phyloP scores from a whole-genome alignment of 1,284 basidiomycete species.

The Trichosporon coremiiforme region DNA sequence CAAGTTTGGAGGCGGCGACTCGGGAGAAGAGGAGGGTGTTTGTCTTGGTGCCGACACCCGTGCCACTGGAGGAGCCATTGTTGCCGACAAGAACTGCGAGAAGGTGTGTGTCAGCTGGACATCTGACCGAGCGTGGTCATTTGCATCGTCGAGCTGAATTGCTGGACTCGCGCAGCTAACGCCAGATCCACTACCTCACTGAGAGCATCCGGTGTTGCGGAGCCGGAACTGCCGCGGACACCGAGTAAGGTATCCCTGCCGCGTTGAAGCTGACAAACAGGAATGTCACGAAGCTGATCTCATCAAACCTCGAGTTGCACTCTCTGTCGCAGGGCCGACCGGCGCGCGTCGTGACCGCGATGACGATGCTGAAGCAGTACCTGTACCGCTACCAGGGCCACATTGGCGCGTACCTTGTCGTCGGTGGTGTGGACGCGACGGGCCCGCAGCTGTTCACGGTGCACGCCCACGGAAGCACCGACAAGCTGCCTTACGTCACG shows the following conservation, averaged over 20 bases:
- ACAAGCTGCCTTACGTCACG: slow-evolving; percentile 97
- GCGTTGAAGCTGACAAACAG: slow-evolving; percentile 33
- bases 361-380: slow-evolving; percentile 96
- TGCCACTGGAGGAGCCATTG: slow-evolving; percentile 91
- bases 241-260: slow-evolving; percentile 62
- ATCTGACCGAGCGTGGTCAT: no score
- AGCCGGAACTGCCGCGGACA: slow-evolving; percentile 97
- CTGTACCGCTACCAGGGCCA: slow-evolving; percentile 87
- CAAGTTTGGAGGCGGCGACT: slow-evolving; percentile 66
- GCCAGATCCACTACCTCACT: slow-evolving; percentile 93
- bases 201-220: slow-evolving; percentile 96
- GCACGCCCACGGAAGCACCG: slow-evolving; percentile 94
- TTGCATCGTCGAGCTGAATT: no score
- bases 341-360: slow-evolving; percentile 89
- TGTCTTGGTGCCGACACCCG: slow-evolving; percentile 96
- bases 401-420: slow-evolving; percentile 90
- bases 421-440: slow-evolving; percentile 92
- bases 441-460: slow-evolving; percentile 96
- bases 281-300: slow-evolving; percentile 89
- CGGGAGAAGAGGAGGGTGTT: slow-evolving; percentile 73
- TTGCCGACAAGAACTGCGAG: slow-evolving; percentile 99
- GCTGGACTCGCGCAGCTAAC: slow-evolving; percentile 22
- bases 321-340: slow-evolving; percentile 79
- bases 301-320: slow-evolving; percentile 89
- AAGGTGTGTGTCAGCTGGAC: slow-evolving; percentile 71